phyloP scores from a whole-genome alignment of 1,284 basidiomycete species.

The Somion occarium region DNA sequence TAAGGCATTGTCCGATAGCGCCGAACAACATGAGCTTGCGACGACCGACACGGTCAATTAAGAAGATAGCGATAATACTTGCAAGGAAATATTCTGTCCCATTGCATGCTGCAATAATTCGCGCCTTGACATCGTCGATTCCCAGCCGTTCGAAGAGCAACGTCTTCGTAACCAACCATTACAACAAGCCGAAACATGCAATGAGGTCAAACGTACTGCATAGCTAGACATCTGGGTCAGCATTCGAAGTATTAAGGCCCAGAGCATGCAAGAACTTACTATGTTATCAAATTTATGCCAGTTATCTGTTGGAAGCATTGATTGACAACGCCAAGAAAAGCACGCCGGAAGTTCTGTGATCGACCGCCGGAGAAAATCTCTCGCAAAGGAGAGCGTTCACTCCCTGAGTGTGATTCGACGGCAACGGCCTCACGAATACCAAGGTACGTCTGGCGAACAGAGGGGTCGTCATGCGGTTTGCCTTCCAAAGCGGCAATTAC shows the following conservation, averaged over 20 bases:
- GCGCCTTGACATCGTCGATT: conserved; percentile 53
- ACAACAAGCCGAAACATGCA: not conserved
- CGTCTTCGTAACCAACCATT: conserved; percentile 33
- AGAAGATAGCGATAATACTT: conserved; percentile 49
- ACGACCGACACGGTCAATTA: conserved; percentile 62
- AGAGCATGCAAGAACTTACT: conserved; percentile 36
- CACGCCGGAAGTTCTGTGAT: conserved; percentile 61
- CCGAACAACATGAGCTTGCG: conserved; percentile 67
- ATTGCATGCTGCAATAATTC: conserved; percentile 66
- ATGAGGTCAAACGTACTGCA: conserved; percentile 18
- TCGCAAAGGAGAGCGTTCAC: conserved; percentile 30
- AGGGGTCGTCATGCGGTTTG: conserved; percentile 44
- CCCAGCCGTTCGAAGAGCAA: conserved; percentile 57
- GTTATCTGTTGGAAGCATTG: conserved; percentile 73
- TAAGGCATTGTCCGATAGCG: conserved; percentile 59
- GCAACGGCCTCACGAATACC: conserved; percentile 50
- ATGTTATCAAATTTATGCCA: conserved; percentile 64
- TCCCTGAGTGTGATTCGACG: conserved; percentile 17
- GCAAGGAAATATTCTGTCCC: conserved; percentile 67
- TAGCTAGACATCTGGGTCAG: conserved; percentile 23
- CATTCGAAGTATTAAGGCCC: not conserved
- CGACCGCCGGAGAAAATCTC: conserved; percentile 58
- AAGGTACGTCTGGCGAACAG: conserved; percentile 49
- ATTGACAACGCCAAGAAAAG: conserved; percentile 50
- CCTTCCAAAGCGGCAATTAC: conserved; percentile 63